phyloP scores from a whole-genome alignment of 2,329 filamentous ascomycete species.

The Botrytis hyacinthi region DNA sequence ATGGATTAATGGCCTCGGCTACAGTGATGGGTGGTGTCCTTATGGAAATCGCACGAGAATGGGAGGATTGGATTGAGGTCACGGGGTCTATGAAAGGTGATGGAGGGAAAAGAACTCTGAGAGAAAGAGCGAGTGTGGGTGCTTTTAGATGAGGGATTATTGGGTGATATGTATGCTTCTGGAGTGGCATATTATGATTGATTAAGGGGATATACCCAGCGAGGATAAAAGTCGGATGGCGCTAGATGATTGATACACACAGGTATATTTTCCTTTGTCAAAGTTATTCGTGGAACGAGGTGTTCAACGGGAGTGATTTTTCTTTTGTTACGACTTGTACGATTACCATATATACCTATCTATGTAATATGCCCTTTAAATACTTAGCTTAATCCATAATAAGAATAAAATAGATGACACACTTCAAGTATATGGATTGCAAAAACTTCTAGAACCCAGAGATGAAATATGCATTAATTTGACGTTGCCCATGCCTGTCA shows the following conservation, averaged over 20 bases:
- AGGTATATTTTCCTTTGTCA: conserved; percentile 13
- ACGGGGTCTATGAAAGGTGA: conserved; percentile 44
- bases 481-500: not conserved
- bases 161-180: not conserved
- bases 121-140: conserved; percentile 37
- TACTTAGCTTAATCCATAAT: conserved; percentile 19
- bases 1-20: conserved; percentile 94
- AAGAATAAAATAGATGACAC: conserved; percentile 19
- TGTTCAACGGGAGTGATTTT: not conserved
- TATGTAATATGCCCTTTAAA: conserved; percentile 19
- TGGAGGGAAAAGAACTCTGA: conserved; percentile 29
- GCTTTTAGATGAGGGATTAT: conserved; percentile 32
- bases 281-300: not conserved
- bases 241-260: conserved; percentile 8
- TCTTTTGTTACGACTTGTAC: conserved; percentile 19
- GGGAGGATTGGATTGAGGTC: conserved; percentile 79
- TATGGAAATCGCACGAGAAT: conserved; percentile 90
- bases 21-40: conserved; percentile 91
- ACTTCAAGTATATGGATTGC: not conserved
- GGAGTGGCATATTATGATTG: conserved; percentile 14
- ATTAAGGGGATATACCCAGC: conserved; percentile 1
- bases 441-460: not conserved
- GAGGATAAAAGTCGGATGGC: conserved; percentile 8
- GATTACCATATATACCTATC: conserved; percentile 19
- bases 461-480: not conserved